Evolutionary conservation across 148 eudicot genomes (phyloP), one percentile per base, ranked within the genome.

Genomic region (Nyssa sinensis): DNA sequence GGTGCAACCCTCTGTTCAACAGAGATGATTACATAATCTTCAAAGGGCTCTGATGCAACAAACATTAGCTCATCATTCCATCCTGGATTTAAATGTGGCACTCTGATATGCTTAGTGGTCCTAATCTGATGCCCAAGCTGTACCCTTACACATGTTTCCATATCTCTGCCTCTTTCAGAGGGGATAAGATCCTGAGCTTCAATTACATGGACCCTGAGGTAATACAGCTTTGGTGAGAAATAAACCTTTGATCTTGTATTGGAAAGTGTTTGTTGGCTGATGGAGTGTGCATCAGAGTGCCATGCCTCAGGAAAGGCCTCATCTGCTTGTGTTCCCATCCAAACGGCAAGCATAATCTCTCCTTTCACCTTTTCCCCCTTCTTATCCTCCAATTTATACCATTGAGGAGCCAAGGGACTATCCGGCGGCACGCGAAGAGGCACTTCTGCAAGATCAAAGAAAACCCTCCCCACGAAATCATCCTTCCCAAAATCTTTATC

Each of bases 251-350:
- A 90, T 64, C 98, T 63, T 0, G 97, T 89, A 57, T 80, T 88
- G 6, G 89, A 73, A 2, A 92, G 83, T 69, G 74, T 88, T 5
- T 83, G 86, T 39, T 88, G 96, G 76, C 87, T 87, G 21, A 92
- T 28, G 2, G 79, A 83, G 77, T 92, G 97, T 29, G 98, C 97
- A 79, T 95, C 98, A 6, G 92, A 87, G 73, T 95, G 98, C 98
- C 98, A 95, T 0, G 98, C 98, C 16, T 93, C 98, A 0, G 97
- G 91, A 68, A 95, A 95, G 0, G 98, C 86, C 72, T 95, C 98
- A 75, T 95, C 99, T 8, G 96, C 99, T 66, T 95, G 99, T 0
- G 99, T 95, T 3, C 99, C 99, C 74, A 90, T 86, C 98, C 98
- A 95, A 23, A 90, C 97, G 0, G 96, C 94, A 9, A 95, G 82